Evolutionary conservation across 345 rosid species (phyloP).

Genomic region (Arabis hirsuta): DNA sequence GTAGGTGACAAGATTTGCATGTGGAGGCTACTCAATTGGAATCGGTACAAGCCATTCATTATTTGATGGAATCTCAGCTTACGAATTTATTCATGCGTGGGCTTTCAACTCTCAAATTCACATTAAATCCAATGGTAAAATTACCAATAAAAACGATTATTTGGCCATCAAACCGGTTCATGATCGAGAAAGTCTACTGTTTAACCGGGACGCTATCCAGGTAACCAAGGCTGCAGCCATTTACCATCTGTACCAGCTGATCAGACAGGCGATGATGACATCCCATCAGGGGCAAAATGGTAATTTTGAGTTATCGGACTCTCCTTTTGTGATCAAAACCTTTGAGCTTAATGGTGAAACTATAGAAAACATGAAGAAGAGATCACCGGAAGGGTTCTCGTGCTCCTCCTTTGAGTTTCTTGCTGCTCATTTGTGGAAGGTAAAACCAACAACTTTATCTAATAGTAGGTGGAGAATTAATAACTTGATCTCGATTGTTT

Average conservation of each 20-base stretch:
- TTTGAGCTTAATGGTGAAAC: constrained; percentile 52
- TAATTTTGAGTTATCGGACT: constrained; percentile 11
- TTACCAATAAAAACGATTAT: constrained; percentile 7
- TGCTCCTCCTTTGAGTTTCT: constrained; percentile 67
- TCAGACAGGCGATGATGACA: constrained; percentile 47
- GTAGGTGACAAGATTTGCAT: constrained; percentile 70
- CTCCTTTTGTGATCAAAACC: constrained; percentile 51
- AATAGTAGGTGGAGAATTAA: background rate
- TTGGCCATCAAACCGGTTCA: constrained; percentile 52
- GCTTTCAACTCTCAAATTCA: constrained; percentile 50
- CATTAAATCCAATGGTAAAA: constrained; percentile 27
- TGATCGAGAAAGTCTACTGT: constrained; percentile 51
- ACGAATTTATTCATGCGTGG: constrained; percentile 59
- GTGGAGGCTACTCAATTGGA: constrained; percentile 71
- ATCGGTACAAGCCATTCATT: constrained; percentile 69
- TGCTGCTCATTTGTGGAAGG: constrained; percentile 79
- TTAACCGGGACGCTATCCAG: constrained; percentile 26
- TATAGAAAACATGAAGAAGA: constrained; percentile 57
- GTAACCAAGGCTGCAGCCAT: constrained; percentile 59
- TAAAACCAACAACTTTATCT: constrained; percentile 11
- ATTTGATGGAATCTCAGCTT: constrained; percentile 69
- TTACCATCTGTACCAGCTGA: constrained; percentile 65
- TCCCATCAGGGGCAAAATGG: constrained; percentile 25
- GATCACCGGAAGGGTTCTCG: constrained; percentile 38
- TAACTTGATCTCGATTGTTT: background rate